Evolutionary conservation across 2,329 filamentous ascomycete species (phyloP).

Genomic region (Aspergillus caelatus): DNA sequence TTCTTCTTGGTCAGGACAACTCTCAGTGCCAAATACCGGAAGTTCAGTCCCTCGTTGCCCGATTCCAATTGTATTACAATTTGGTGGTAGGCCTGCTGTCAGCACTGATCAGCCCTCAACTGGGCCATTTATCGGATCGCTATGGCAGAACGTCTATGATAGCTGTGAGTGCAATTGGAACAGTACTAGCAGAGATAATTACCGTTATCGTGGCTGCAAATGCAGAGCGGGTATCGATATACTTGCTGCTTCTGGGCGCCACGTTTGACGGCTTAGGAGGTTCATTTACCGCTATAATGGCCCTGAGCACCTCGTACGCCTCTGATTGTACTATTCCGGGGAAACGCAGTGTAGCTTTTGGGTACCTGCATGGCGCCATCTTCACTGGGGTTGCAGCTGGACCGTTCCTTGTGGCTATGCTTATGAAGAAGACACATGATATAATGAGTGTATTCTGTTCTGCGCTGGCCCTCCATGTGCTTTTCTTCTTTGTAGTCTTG

Average conservation of each 20-base stretch:
- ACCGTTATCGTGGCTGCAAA: constrained; percentile 77
- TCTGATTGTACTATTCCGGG: constrained; percentile 85
- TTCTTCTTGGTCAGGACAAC: constrained; percentile 71
- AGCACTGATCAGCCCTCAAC: constrained; percentile 77
- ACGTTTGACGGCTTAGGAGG: constrained; percentile 82
- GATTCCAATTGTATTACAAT: constrained; percentile 76
- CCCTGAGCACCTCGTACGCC: constrained; percentile 81
- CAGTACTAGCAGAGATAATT: constrained; percentile 72
- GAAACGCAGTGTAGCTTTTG: constrained; percentile 79
- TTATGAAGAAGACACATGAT: constrained; percentile 75
- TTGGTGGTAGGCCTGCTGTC: constrained; percentile 76
- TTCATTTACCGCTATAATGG: constrained; percentile 83
- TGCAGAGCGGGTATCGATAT: constrained; percentile 72
- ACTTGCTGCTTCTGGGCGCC: constrained; percentile 76
- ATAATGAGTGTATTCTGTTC: constrained; percentile 85
- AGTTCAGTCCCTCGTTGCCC: constrained; percentile 75
- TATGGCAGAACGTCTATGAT: constrained; percentile 79
- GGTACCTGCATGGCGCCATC: constrained; percentile 85
- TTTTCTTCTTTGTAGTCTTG: constrained; percentile 73
- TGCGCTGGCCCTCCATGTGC: constrained; percentile 69
- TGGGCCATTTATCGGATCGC: constrained; percentile 84
- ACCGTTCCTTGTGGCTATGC: constrained; percentile 76
- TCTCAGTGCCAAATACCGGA: constrained; percentile 78
- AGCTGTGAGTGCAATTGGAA: constrained; percentile 72
- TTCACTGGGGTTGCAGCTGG: constrained; percentile 89